Evolutionary conservation across 1,139 yeast species (phyloP).

Genomic region (Yamadazyma atmosphaerica): DNA sequence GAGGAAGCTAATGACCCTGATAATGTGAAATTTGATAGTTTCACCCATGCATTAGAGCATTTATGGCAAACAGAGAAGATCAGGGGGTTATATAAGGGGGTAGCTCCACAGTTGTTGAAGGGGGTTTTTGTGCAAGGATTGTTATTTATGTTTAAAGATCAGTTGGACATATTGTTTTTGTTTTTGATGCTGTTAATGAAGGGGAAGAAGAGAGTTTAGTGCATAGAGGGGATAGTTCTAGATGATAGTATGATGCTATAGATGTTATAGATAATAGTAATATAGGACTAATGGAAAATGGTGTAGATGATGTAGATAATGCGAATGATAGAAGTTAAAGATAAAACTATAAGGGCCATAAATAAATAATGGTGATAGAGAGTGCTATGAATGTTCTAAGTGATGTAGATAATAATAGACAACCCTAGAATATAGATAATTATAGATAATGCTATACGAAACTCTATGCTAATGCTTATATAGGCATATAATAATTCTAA

Average conservation of each 20-base stretch:
- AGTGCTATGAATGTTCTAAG: no score
- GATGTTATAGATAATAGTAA: background rate
- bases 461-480: no score
- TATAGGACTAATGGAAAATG: no score
- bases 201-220: constrained; percentile 12
- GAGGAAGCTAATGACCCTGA: constrained; percentile 28
- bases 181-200: constrained; percentile 36
- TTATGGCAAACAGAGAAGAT: constrained; percentile 45
- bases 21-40: constrained; percentile 38
- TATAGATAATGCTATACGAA: no score
- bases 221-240: no score
- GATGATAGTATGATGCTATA: background rate
- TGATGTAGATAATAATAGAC: no score
- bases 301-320: background rate
- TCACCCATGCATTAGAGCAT: constrained; percentile 44
- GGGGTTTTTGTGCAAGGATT: constrained; percentile 87
- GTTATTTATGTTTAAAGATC: constrained; percentile 81
- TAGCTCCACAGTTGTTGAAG: constrained; percentile 77
- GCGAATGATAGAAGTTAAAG: no score
- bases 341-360: no score
- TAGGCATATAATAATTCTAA: no score
- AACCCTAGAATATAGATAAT: no score
- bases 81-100: constrained; percentile 64
- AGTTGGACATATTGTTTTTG: constrained; percentile 49
- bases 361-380: no score